Evolutionary conservation across 495 filamentous ascomycete genomes (phyloP).

Genomic region (Aspergillus campestris): DNA sequence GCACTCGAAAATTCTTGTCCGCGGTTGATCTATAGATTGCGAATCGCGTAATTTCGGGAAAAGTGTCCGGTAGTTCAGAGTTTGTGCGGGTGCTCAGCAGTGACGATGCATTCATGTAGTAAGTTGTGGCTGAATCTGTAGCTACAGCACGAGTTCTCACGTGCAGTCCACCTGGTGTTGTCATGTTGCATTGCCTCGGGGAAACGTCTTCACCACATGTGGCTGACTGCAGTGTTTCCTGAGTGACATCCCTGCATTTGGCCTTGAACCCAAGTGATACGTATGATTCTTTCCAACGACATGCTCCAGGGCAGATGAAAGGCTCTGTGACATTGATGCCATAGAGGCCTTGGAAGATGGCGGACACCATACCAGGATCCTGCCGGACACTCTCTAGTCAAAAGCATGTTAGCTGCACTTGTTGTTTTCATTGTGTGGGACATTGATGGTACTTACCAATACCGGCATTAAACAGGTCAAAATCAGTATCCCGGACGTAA

Average conservation of each 20-base stretch:
- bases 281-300: slow-evolving; percentile 10
- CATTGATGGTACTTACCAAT: slow-evolving; percentile 6
- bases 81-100: background rate
- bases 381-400: slow-evolving; percentile 6
- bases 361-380: slow-evolving; percentile 11
- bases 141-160: background rate
- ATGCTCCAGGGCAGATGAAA: slow-evolving; percentile 9
- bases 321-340: slow-evolving; percentile 6
- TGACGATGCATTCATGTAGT: slow-evolving; percentile 2
- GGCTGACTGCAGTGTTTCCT: slow-evolving; percentile 9
- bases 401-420: slow-evolving; percentile 6
- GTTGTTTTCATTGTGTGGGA: background rate
- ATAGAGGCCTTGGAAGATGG: slow-evolving; percentile 9
- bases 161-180: slow-evolving; percentile 4
- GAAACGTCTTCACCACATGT: background rate
- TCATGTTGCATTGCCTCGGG: slow-evolving; percentile 5
- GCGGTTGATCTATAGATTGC: slow-evolving; percentile 9
- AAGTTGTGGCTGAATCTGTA: background rate
- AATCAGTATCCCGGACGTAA: slow-evolving; percentile 1
- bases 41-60: slow-evolving; percentile 11
- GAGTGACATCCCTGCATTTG: slow-evolving; percentile 12
- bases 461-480: background rate
- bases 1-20: slow-evolving; percentile 1
- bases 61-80: background rate
- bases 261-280: slow-evolving; percentile 12